Base-by-base conservation (phyloP, 2,329 filamentous ascomycete genomes). In the Pyrenophora seminiperda region DNA sequence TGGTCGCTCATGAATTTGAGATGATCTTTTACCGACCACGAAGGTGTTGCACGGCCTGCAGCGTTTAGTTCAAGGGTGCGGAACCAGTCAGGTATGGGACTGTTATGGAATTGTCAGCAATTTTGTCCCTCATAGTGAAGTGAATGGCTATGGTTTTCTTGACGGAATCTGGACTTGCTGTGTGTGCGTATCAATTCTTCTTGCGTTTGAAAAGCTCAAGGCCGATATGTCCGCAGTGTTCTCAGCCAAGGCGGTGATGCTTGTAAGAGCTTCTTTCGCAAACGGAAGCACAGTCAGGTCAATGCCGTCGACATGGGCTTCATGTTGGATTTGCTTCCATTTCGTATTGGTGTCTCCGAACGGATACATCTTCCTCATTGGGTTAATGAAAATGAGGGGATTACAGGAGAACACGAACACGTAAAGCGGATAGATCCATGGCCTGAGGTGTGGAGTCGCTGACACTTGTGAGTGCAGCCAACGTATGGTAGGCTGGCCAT, bases 171-270 rank as follows among this genome's bases (percentile, higher is more conserved):
- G 14, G 22, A 4, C 47, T 47, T 27, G 47, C 47, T 74, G 72
- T 7, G 65, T 68, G 50, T 74, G 72, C 1, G 69, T 68, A 49
- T 74, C 72, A 41, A 74, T 65, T 11, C 63, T 58, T 7, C 53
- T 61, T 14, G 65, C 65, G 9, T 47, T 48, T 9, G 20, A 40
- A 43, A 65, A 67, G 32, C 47, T 32, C 13, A 49, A 39, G 10
- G 24, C 7, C 2, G 41, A 22, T 1, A 57, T 13, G 11, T 52
- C 30, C 5, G 43, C 30, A 13, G 18, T 22, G 5, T 49, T 36
- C 19, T 52, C 20, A 7, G 59, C 60, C 30, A 73, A 55, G 6
- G 32, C 32, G 14, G 59, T 20, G 46, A 74, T 71, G 24, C 62
- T 67, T 6, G 30, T 20, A 1, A 74, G 57, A 0, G 70, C 71